Conservation (phyloP, 495 filamentous ascomycete species). For the Gamarada debralockiae region DNA sequence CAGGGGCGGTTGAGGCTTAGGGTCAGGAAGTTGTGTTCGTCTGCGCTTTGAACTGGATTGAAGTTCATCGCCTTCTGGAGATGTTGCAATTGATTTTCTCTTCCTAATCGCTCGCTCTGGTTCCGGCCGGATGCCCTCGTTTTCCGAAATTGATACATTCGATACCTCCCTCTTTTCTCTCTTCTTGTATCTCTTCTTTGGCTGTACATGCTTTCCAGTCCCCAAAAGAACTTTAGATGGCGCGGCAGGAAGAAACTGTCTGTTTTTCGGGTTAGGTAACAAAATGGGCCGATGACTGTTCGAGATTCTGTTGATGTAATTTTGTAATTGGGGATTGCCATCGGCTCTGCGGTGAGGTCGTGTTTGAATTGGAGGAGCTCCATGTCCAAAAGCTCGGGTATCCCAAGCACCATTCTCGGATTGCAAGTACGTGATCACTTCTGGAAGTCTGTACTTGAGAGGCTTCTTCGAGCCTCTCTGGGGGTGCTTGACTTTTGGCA, state of each 20-base stretch:
- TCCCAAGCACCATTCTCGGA: conserved; percentile 18
- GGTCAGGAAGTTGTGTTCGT: neutral
- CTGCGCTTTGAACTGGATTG: too few species aligned
- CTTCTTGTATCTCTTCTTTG: too few species aligned
- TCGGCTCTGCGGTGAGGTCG: conserved; percentile 15
- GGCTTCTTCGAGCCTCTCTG: neutral
- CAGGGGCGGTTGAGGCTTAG: neutral
- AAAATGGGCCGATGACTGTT: conserved; percentile 15
- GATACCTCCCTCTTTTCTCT: too few species aligned
- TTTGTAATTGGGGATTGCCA: conserved; percentile 1
- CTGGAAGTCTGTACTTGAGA: conserved; percentile 6
- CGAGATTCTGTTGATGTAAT: conserved; percentile 10
- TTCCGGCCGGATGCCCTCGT: too few species aligned
- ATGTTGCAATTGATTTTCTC: too few species aligned
- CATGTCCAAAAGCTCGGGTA: conserved; percentile 22
- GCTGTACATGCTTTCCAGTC: too few species aligned
- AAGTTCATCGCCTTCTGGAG: too few species aligned
- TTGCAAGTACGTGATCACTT: conserved; percentile 24
- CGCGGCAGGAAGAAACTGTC: neutral
- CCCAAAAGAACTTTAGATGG: conserved; percentile 9
- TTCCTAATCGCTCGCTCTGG: too few species aligned
- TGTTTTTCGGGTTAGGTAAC: conserved; percentile 8
- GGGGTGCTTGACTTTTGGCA: neutral
- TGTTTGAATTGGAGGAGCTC: conserved; percentile 16
- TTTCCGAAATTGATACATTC: too few species aligned